These are phyloP conservation scores for Erysiphe neolycopersici DNA, from an alignment of 2,329 filamentous ascomycete genomes.

Conservation along the genomic window DNA sequence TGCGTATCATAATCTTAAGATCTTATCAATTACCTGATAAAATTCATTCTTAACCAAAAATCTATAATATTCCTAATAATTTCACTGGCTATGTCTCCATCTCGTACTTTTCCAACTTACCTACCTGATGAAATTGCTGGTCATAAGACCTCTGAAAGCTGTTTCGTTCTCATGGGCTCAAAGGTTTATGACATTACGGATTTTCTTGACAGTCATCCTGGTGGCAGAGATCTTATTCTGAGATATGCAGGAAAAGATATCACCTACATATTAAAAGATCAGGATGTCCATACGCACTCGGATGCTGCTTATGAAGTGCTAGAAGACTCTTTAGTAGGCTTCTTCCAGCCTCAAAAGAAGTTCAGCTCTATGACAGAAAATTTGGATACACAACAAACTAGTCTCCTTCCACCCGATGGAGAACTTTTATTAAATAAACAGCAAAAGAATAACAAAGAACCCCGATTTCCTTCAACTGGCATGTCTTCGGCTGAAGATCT, in stretches of 20 bases:
- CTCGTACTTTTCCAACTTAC: constrained; percentile 58
- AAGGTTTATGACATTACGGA: constrained; percentile 91
- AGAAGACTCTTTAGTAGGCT: constrained; percentile 65
- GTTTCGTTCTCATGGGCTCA: constrained; percentile 71
- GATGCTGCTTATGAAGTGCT: constrained; percentile 91
- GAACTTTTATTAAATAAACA: constrained; percentile 1
- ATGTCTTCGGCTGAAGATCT: constrained; percentile 78
- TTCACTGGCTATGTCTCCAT: constrained; percentile 33
- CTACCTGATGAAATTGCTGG: constrained; percentile 53
- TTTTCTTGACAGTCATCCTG: constrained; percentile 75
- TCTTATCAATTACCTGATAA: too few species aligned
- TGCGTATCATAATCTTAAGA: too few species aligned
- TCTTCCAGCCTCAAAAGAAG: constrained; percentile 31
- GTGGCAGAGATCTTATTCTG: constrained; percentile 64
- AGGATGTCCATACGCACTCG: constrained; percentile 58
- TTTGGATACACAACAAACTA: constrained; percentile 16
- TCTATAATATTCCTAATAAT: too few species aligned
- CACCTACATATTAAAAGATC: constrained; percentile 54
- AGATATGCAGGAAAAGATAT: constrained; percentile 81
- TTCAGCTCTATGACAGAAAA: constrained; percentile 15
- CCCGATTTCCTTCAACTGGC: constrained; percentile 39
- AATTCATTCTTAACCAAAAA: too few species aligned
- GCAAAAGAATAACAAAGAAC: constrained; percentile 9
- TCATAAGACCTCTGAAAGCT: constrained; percentile 58
- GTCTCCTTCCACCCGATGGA: constrained; percentile 23